These are phyloP conservation scores for Fomitopsis schrenkii DNA, from an alignment of 1,284 basidiomycete genomes.

Conservation along the genomic window DNA sequence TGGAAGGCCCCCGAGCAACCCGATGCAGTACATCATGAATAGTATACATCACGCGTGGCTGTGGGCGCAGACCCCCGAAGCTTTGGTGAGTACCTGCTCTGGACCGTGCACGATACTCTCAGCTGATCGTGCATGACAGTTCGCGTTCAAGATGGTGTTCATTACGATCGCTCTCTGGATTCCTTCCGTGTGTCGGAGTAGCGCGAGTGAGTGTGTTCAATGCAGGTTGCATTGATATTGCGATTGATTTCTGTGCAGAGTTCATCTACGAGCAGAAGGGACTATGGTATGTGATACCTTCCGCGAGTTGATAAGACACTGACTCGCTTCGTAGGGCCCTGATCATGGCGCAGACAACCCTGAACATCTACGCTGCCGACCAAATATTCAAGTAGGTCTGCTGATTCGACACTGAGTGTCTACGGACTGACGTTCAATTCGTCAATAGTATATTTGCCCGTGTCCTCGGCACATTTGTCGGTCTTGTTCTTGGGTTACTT, in stretches of 20 bases:
- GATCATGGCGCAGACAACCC: conserved; percentile 64
- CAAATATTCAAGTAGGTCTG: conserved; percentile 47
- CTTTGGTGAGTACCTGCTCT: conserved; percentile 30
- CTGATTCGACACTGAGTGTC: not conserved
- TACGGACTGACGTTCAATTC: not conserved
- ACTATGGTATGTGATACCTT: conserved; percentile 31
- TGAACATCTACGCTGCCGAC: conserved; percentile 60
- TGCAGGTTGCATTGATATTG: not conserved
- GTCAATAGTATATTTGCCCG: conserved; percentile 29
- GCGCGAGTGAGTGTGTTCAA: conserved; percentile 36
- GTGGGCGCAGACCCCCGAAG: conserved; percentile 42
- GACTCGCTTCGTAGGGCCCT: conserved; percentile 40
- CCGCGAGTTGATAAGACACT: not conserved
- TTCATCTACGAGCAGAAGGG: conserved; percentile 42
- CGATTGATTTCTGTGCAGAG: conserved; percentile 21
- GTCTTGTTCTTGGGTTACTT: conserved; percentile 43
- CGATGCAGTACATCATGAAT: conserved; percentile 35
- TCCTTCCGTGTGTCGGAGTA: conserved; percentile 41
- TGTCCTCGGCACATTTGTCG: conserved; percentile 37
- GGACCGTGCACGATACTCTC: not conserved
- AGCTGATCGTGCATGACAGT: conserved; percentile 28
- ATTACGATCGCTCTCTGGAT: conserved; percentile 55
- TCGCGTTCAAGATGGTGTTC: conserved; percentile 53
- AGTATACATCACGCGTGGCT: conserved; percentile 32
- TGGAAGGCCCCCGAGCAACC: conserved; percentile 41